Base-by-base conservation (phyloP, 345 rosid species). In the Eutrema japonicum region DNA sequence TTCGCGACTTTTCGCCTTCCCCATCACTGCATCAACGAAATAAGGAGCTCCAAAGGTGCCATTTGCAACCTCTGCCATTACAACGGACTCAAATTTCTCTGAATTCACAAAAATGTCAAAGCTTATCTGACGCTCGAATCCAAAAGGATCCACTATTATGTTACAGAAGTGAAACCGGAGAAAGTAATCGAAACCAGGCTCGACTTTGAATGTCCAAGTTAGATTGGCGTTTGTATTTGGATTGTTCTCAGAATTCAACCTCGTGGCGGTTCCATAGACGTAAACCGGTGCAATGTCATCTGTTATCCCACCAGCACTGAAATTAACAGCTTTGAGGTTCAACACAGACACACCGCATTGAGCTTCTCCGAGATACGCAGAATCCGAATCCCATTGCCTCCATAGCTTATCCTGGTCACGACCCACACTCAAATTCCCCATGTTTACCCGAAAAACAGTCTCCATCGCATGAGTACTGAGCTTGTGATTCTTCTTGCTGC, bases 151-250 rank as follows among this genome's bases (percentile, higher is more conserved):
- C n/a, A 56, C 76, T 32, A 82, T 45, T 2, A 93, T 74, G 64
- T 91, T 84, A 62, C 97, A 93, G 52, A 93, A 85, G 70, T 93
- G 98, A 73, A 91, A 87, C 73, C 98, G 80, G 4, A 89, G 80
- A 32, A 91, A 80, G 77, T 89, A 87, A 10, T 85, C 85, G 50
- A 91, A 93, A 56, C 86, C 85, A 46, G 89, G 84, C 42, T 88
- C 89, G 43, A 91, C 85, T 3, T 64, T 65, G 58, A 90, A 89
- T 13, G 47, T 68, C 98, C 97, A 91, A 14, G 98, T 93, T 32
- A 93, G 37, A 53, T 93, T 93, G 1, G 77, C 88, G 7, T 49
- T 77, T 0, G 41, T 38, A 11, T 0, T 13, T 30, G 88, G 89
- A 76, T 83, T 78, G 2, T 0, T 0, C 0, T 38, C 86, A 9